Percentiles rank a stretch among this genome's conserved stretches.
Evolutionary conservation across 1,139 yeast species (phyloP).

Genomic region (Hemisphaericaspora lyxosophila): DNA sequence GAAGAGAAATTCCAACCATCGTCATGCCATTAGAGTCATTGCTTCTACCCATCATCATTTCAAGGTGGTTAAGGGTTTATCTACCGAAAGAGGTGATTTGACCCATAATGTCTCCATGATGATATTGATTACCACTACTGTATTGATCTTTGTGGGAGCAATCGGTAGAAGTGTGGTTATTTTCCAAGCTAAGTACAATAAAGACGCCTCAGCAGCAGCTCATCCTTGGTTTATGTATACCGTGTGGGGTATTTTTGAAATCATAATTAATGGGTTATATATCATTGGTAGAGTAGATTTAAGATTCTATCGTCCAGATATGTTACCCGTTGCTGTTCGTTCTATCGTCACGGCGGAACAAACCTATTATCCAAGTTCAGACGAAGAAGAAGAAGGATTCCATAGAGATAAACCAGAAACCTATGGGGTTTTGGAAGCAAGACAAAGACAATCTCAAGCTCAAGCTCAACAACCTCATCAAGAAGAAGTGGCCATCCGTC

Average conservation of each 20-base stretch:
- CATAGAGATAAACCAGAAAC: slow-evolving; percentile 17
- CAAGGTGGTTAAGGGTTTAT: slow-evolving; percentile 42
- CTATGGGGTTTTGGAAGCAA: slow-evolving; percentile 8
- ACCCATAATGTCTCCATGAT: slow-evolving; percentile 36
- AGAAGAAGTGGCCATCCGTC: no score
- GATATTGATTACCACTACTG: slow-evolving; percentile 32
- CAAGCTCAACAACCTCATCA: not conserved
- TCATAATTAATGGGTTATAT: slow-evolving; percentile 34
- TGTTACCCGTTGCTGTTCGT: slow-evolving; percentile 37
- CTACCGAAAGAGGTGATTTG: slow-evolving; percentile 40
- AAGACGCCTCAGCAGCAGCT: slow-evolving; percentile 23
- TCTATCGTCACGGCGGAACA: slow-evolving; percentile 44
- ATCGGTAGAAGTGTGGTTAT: slow-evolving; percentile 33
- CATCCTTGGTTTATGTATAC: slow-evolving; percentile 34
- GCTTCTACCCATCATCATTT: slow-evolving; percentile 46
- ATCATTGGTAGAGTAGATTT: slow-evolving; percentile 47
- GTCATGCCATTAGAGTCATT: slow-evolving; percentile 45
- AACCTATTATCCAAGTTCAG: slow-evolving; percentile 24
- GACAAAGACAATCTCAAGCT: not conserved
- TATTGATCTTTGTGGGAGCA: slow-evolving; percentile 33
- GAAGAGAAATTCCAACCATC: slow-evolving; percentile 45
- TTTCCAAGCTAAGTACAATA: slow-evolving; percentile 26
- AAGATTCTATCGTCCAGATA: slow-evolving; percentile 48
- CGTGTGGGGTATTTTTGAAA: slow-evolving; percentile 42
- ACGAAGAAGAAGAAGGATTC: slow-evolving; percentile 20